These are phyloP conservation scores for Tuber melanosporum DNA, from an alignment of 495 filamentous ascomycete species.

Conservation along the genomic window DNA sequence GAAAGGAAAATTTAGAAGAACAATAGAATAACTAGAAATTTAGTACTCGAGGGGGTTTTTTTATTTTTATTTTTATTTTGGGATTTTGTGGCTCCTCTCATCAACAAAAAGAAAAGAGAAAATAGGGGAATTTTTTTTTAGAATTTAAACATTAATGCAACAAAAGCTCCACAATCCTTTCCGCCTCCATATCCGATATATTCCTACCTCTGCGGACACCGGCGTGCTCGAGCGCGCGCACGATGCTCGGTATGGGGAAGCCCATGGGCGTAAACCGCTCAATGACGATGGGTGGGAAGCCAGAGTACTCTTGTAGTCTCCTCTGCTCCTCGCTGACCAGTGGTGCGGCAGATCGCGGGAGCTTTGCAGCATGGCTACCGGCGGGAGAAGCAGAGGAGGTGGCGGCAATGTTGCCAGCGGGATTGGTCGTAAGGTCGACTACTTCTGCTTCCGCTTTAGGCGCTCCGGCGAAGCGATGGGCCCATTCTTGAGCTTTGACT, in stretches of 20 bases:
- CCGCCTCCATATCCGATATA: conserved; percentile 32
- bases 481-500: conserved; percentile 82
- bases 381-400: background rate
- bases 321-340: background rate
- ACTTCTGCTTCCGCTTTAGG: background rate
- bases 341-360: background rate
- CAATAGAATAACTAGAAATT: background rate
- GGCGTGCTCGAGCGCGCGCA: conserved; percentile 73
- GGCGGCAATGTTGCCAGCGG: conserved; percentile 44
- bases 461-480: conserved; percentile 73
- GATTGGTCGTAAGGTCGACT: background rate
- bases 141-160: conserved; percentile 18
- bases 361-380: background rate
- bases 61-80: background rate
- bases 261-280: conserved; percentile 91
- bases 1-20: background rate
- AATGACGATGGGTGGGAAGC: conserved; percentile 79
- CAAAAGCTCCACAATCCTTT: conserved; percentile 34
- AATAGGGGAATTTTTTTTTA: background rate
- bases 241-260: conserved; percentile 82
- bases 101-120: conserved; percentile 2
- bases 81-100: background rate
- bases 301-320: conserved; percentile 60
- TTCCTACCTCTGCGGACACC: conserved; percentile 51
- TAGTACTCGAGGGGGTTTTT: background rate